These are phyloP conservation scores for Talaromyces borbonicus DNA, from an alignment of 495 filamentous ascomycete genomes.

Conservation along the genomic window DNA sequence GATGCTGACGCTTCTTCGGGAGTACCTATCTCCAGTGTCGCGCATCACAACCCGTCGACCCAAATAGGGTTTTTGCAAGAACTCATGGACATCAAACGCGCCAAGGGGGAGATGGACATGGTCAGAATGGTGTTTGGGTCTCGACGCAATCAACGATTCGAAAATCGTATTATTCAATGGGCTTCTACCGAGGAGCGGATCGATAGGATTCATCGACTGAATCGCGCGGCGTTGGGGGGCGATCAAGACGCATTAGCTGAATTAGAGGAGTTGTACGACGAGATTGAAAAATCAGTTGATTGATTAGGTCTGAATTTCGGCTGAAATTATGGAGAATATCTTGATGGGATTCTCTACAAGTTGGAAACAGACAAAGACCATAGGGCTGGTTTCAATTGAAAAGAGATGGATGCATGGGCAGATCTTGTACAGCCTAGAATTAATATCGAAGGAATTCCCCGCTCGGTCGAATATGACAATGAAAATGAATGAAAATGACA, in stretches of 20 bases:
- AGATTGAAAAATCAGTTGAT: conserved; percentile 8
- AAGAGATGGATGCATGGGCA: too few relatives aligned
- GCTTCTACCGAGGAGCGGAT: conserved; percentile 32
- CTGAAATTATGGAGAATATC: too few relatives aligned
- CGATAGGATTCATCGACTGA: conserved; percentile 23
- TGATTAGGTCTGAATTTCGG: neutral
- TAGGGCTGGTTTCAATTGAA: too few relatives aligned
- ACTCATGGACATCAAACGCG: conserved; percentile 30
- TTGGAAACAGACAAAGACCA: too few relatives aligned
- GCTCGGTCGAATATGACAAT: too few relatives aligned
- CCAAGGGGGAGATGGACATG: conserved; percentile 34
- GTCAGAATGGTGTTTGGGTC: conserved; percentile 29
- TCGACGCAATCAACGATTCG: conserved; percentile 20
- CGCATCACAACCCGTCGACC: conserved; percentile 9
- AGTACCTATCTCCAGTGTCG: neutral
- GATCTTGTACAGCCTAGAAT: too few relatives aligned
- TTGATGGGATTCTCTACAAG: too few relatives aligned
- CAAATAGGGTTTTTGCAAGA: conserved; percentile 37
- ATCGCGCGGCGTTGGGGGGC: conserved; percentile 23
- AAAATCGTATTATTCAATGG: conserved; percentile 28
- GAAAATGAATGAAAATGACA: too few relatives aligned
- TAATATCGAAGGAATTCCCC: too few relatives aligned
- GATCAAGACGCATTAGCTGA: conserved; percentile 24
- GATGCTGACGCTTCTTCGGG: neutral
- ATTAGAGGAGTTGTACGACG: conserved; percentile 22